Base-by-base conservation (phyloP, 805 yeast species). In the Saturnispora kantuleensis region DNA sequence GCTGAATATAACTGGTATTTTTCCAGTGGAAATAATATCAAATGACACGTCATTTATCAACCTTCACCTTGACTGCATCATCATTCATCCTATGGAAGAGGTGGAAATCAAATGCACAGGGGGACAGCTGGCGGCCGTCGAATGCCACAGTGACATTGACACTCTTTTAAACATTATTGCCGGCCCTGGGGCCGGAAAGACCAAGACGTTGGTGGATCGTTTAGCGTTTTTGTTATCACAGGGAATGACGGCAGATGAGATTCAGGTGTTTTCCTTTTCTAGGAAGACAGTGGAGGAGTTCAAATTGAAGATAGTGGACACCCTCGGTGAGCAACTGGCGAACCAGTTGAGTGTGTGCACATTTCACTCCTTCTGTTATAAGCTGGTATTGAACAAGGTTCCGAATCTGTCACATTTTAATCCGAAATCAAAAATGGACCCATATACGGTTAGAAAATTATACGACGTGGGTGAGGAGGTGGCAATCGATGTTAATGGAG, bases 141-240 rank as follows among this genome's bases (percentile, higher is more conserved):
- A 59, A 1, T 59, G 60, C 45, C 74, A 77, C 1, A 37, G 47
- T 32, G 57, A 65, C 5, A 63, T 66, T 7, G 57, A 64, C 13
- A 60, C 67, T 7, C 60, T 79, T 0, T 57, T 82, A 5, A 67
- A 74, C 32, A 66, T 82, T 1, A 63, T 69, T 8, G 84, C 88
- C 0, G 87, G 87, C 0, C 87, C 89, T 0, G 88, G 89, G 4
- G 73, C 84, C 8, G 89, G 90, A 2, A 82, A 82, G 54, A 80
- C 88, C 0, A 63, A 66, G 31, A 80, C 87, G 0, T 52, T 82
- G 29, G 70, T 76, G 4, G 65, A 70, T 29, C 66, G 84, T 47
- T 66, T 82, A 0, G 73, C 73, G 2, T 65, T 71, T 47, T 50
- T 79, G 49, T 53, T 81, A 4, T 48, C 57, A 1, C 47, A 63